These are phyloP conservation scores for Sphaceloma murrayae DNA, from an alignment of 2,329 filamentous ascomycete genomes.

Conservation along the genomic window DNA sequence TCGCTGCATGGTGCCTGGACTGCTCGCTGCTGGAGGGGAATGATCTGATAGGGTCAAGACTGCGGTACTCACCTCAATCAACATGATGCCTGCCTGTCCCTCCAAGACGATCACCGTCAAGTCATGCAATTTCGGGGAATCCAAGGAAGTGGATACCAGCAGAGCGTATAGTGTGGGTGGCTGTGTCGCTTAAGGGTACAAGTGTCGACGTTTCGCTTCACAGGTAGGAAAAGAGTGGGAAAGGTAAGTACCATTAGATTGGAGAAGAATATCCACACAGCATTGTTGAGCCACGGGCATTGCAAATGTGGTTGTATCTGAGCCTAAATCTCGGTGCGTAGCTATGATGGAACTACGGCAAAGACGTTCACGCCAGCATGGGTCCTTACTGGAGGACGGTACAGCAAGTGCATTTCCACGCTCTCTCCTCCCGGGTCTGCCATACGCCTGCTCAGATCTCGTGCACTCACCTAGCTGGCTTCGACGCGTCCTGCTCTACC, in stretches of 20 bases:
- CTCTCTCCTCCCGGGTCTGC: not conserved
- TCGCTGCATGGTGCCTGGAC: conserved; percentile 3
- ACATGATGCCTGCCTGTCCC: conserved; percentile 2
- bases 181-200: conserved; percentile 2
- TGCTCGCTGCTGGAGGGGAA: not conserved
- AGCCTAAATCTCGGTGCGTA: conserved; percentile 12
- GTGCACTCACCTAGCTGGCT: too few species aligned
- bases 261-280: not conserved
- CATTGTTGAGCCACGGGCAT: conserved; percentile 1
- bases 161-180: not conserved
- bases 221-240: not conserved
- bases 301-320: conserved; percentile 4
- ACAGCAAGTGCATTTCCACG: not conserved
- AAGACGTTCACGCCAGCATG: not conserved
- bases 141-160: not conserved
- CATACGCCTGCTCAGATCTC: too few species aligned
- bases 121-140: conserved; percentile 1
- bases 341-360: conserved; percentile 12
- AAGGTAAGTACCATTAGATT: not conserved
- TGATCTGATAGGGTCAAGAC: not conserved
- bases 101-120: conserved; percentile 4
- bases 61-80: conserved; percentile 11
- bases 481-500: too few species aligned
- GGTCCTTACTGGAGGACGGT: not conserved
- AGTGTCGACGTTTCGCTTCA: not conserved